Evolutionary conservation across 2,329 filamentous ascomycete genomes (phyloP), one percentile per base, ranked within the genome.

Genomic region (Blastomyces parvus): DNA sequence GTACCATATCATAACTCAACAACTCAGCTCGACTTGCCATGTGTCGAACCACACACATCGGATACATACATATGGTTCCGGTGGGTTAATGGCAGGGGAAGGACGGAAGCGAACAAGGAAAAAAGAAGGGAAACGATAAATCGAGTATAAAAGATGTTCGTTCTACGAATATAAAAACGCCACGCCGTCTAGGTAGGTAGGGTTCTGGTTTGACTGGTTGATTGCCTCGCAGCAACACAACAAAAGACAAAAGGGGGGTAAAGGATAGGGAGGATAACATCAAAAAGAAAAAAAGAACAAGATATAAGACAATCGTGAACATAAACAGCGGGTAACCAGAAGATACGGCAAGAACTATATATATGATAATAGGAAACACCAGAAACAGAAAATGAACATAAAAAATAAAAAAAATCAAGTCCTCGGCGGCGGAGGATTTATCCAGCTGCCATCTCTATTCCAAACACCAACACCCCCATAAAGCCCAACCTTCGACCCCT

Each of bases 391-490:
- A 14, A 14, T 1, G 14, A 38, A 33, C 8, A 7, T 27, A 50
- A n/a, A 27, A 22, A 25, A 53, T 66, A 7, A 27, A 50, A n/a
- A 27, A 22, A 25, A 53, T 66, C 63, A 66, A 33, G 62, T 64
- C 33, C 60, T 57, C 17, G 66, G 66, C 14, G 65, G 65, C n/a
- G 66, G 64, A 9, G 66, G 66, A n/a, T 53, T 53, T 33, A 65
- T 64, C 67, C 67, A 67, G 55, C 56, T 62, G 22, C 67, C 67
- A 62, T 67, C 64, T 48, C 61, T 59, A 59, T 66, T 62, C 76
- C 76, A 78, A 25, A 78, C 74, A 3, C 76, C 76, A 40, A 73
- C 67, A 13, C 72, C 72, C 2, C 76, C 71, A 60, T 78, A 78
- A 46, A 67, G 69, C 6, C 76, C 76, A 17, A 75, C 73, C 59